Conservation (phyloP, 106 monocot species). For the Ottelia alismoides region DNA sequence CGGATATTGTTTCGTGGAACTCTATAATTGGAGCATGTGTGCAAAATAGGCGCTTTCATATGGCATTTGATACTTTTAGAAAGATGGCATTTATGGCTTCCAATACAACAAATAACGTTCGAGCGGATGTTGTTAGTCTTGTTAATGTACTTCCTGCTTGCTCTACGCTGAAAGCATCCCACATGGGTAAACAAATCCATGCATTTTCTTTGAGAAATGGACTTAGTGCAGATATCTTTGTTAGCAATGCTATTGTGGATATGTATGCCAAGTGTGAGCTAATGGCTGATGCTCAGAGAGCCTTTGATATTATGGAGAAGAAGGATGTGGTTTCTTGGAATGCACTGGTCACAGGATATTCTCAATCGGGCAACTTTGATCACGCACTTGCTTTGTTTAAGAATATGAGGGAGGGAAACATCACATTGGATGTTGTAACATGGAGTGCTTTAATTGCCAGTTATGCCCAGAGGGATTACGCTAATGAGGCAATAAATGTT, state of each 20-base stretch:
- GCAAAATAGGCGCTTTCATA: slow-evolving; percentile 22
- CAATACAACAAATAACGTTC: background rate
- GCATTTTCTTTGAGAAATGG: slow-evolving; percentile 35
- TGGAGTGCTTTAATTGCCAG: slow-evolving; percentile 89
- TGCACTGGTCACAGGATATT: slow-evolving; percentile 68
- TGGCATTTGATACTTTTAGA: slow-evolving; percentile 57
- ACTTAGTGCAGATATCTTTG: slow-evolving; percentile 41
- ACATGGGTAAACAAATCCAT: slow-evolving; percentile 53
- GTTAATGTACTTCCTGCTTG: slow-evolving; percentile 85
- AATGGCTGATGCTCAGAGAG: slow-evolving; percentile 47
- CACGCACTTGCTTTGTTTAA: slow-evolving; percentile 42
- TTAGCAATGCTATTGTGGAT: slow-evolving; percentile 69
- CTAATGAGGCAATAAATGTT: slow-evolving; percentile 46
- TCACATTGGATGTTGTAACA: slow-evolving; percentile 56
- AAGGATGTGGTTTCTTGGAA: slow-evolving; percentile 85
- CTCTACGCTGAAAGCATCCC: slow-evolving; percentile 27
- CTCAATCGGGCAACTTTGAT: slow-evolving; percentile 63
- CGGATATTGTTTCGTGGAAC: slow-evolving; percentile 85
- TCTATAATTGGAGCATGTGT: slow-evolving; percentile 48
- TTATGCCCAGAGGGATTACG: slow-evolving; percentile 60
- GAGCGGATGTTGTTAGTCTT: slow-evolving; percentile 64
- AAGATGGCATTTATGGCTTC: slow-evolving; percentile 18
- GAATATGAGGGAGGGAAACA: slow-evolving; percentile 37
- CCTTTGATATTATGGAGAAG: slow-evolving; percentile 41
- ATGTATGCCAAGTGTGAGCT: slow-evolving; percentile 66